Percentiles rank a stretch among this genome's conserved stretches.
Conservation (phyloP, 257 asterid genomes). For the Catharanthus roseus region DNA sequence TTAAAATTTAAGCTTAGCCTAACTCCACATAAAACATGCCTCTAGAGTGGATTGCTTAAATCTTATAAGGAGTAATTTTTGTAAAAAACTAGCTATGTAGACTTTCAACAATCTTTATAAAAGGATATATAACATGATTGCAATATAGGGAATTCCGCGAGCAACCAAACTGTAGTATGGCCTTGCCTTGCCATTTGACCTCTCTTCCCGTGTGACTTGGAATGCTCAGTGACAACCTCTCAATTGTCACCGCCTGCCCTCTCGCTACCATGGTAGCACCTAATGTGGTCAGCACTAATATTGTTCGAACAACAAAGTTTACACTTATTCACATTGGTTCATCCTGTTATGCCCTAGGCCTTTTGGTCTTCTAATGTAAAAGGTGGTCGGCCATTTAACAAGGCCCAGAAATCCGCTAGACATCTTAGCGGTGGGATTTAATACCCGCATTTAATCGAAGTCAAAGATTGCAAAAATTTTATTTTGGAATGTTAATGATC, state of each 20-base stretch:
- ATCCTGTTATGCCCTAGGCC: constrained; percentile 6
- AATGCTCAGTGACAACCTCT: constrained; percentile 3
- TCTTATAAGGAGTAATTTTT: too few species aligned
- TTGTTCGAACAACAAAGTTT: constrained; percentile 8
- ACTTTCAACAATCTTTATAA: too few species aligned
- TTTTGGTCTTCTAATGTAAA: constrained; percentile 5
- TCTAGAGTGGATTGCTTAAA: too few species aligned
- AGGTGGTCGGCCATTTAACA: constrained; percentile 3
- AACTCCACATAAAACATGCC: too few species aligned
- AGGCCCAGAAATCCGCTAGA: neutral
- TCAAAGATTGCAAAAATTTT: too few species aligned
- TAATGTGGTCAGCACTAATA: constrained; percentile 8
- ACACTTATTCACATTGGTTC: constrained; percentile 8
- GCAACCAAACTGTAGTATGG: neutral
- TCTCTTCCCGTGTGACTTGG: constrained; percentile 6
- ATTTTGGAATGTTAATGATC: too few species aligned
- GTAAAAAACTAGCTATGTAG: too few species aligned
- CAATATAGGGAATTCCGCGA: too few species aligned
- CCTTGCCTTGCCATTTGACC: constrained; percentile 11
- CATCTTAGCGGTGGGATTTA: neutral
- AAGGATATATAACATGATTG: too few species aligned
- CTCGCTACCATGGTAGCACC: constrained; percentile 1
- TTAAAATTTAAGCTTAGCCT: too few species aligned
- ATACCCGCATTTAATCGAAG: too few species aligned
- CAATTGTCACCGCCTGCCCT: neutral